Base-by-base conservation (phyloP, 2,329 filamentous ascomycete genomes). In the Colletotrichum melonis region DNA sequence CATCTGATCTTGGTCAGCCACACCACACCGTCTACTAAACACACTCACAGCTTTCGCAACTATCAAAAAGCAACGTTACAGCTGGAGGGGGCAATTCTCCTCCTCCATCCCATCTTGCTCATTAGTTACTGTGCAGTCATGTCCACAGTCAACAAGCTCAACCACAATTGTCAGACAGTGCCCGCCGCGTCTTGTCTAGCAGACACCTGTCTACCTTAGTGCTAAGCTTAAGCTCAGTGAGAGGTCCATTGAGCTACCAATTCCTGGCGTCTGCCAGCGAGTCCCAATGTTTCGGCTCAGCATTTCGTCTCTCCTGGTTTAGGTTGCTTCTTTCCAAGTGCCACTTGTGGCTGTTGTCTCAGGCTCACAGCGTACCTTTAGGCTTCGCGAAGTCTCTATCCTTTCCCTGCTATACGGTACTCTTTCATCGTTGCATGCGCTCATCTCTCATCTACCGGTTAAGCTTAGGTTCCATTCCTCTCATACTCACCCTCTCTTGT, bases 1-100 rank as follows among this genome's bases (percentile, higher is more conserved):
- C 69, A 52, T 72, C 69, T 69, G 66, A 64, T 69, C 32, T 54
- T 54, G 59, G 54, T 49, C 59, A 69, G 59, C 69, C 69, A 68
- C 64, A 22, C 35, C 59, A 49, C 59, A 35, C 32, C 1, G 32
- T 35, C 32, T 1, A 11, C 11, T 35, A 0, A 35, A 2, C n/a
- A 19, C 55, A 58, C 28, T 57, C 16, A 19, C n/a, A 35, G 56
- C 28, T 24, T 30, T 6, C n/a, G 5, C 14, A 19, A 32, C 56
- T 71, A 65, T 63, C 67, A 66, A 42, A 73, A 73, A 60, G 71
- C 71, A 73, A 73, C 71, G 71, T 73, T 73, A 66, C 71, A 73
- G 12, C 71, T 70, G 71, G 67, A 66, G 71, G 60, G 67, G 71
- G 70, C 66, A 55, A 60, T 57, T 70, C 28, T 52, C 60, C 49